Base-by-base conservation (phyloP, 2,329 filamentous ascomycete genomes). In the Fusarium pininemorale region DNA sequence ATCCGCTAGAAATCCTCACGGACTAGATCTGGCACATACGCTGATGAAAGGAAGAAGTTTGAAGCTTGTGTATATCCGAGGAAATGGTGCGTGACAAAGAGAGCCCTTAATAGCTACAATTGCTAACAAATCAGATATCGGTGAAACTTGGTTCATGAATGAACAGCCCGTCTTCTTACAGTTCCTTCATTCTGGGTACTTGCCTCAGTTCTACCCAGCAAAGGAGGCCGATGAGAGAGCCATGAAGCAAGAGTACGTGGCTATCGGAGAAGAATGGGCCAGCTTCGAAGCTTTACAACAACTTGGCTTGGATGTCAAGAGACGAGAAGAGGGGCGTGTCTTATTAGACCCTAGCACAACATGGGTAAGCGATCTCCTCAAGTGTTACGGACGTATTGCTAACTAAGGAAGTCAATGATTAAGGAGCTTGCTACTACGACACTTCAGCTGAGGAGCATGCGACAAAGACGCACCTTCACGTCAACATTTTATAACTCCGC, bases 71-170 rank as follows among this genome's bases (percentile, higher is more conserved):
- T 74, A 74, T 14, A 35, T 74, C 13, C 62, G 71, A 14, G 70
- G 71, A 0, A 74, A 56, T 14, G 62, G 71, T 74, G 56, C 8
- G 71, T 28, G 14, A 2, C 4, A 14, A 9, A 4, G 4, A 12
- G 5, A 5, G 2, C 5, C 12, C 1, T 4, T n/a, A 11, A 50
- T 1, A 9, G 2, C 0, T 16, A 13, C 8, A 41, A 7, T 16
- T 24, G 7, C 71, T 74, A 2, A 74, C 15, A 1, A 6, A 6
- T 11, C 10, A 73, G 71, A 58, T 2, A 24, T 74, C 6, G 71
- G 70, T 7, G 71, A 74, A 12, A 74, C 71, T 0, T 74, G 71
- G 71, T 74, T 74, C 3, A 56, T 74, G 7, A 72, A 74, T 5
- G 66, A 74, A 3, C 51, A 71, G 15, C 66, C 71, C 0, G 50